These are phyloP conservation scores for Ramularia collo-cygni DNA, from an alignment of 2,329 filamentous ascomycete genomes.

Conservation along the genomic window DNA sequence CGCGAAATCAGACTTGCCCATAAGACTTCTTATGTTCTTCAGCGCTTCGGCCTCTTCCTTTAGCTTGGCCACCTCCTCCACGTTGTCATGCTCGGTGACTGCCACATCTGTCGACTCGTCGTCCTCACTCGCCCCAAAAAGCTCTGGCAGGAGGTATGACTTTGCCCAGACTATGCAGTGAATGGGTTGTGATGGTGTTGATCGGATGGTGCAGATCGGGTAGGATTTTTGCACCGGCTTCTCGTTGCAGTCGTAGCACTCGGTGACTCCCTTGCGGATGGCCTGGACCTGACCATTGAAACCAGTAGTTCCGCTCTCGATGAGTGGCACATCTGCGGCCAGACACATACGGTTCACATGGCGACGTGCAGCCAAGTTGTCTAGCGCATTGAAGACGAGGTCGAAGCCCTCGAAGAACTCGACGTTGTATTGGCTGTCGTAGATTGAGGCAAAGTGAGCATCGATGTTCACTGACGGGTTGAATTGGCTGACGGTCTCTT, in stretches of 20 bases:
- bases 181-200: slow-evolving; percentile 90
- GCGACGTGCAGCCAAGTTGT: slow-evolving; percentile 86
- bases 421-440: slow-evolving; percentile 77
- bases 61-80: slow-evolving; percentile 80
- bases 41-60: slow-evolving; percentile 76
- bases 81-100: slow-evolving; percentile 76
- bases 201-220: slow-evolving; percentile 94
- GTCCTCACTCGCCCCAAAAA: slow-evolving; percentile 79
- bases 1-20: slow-evolving; percentile 71
- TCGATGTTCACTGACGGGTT: slow-evolving; percentile 81
- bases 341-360: slow-evolving; percentile 98
- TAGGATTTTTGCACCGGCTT: slow-evolving; percentile 91
- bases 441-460: slow-evolving; percentile 92
- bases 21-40: slow-evolving; percentile 71
- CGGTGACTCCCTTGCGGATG: slow-evolving; percentile 77
- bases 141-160: slow-evolving; percentile 89
- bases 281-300: slow-evolving; percentile 98
- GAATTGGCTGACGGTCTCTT: slow-evolving; percentile 83
- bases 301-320: slow-evolving; percentile 95
- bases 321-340: slow-evolving; percentile 78
- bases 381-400: slow-evolving; percentile 92
- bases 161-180: slow-evolving; percentile 99
- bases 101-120: slow-evolving; percentile 76
- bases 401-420: slow-evolving; percentile 79
- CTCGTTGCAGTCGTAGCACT: slow-evolving; percentile 90